Percentiles rank a stretch among this genome's conserved stretches.
phyloP scores from a whole-genome alignment of 2,329 filamentous ascomycete species.

The Botrytis aclada region DNA sequence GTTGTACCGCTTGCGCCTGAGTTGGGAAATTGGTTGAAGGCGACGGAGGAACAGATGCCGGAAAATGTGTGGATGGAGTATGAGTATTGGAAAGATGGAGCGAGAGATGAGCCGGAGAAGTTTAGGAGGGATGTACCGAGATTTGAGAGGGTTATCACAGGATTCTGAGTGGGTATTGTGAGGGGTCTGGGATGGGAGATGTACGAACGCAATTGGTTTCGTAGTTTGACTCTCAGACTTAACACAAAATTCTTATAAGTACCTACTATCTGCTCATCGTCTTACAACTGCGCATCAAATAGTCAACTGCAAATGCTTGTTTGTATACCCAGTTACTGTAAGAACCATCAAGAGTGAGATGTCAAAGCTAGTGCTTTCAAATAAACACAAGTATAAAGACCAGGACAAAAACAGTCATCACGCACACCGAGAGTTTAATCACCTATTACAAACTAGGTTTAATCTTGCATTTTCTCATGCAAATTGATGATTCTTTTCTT shows the following conservation, averaged over 20 bases:
- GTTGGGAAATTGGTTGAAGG: conserved; percentile 55
- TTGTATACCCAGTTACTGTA: neutral
- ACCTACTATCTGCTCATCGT: neutral
- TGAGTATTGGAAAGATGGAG: conserved; percentile 59
- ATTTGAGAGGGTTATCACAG: conserved; percentile 22
- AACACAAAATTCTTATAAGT: neutral
- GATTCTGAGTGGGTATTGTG: neutral
- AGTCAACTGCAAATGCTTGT: neutral
- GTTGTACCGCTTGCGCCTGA: conserved; percentile 58
- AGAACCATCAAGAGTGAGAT: neutral
- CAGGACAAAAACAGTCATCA: no score
- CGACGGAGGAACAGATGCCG: conserved; percentile 62
- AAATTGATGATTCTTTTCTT: neutral
- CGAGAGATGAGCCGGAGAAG: conserved; percentile 31
- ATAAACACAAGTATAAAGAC: no score
- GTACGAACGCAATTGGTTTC: neutral
- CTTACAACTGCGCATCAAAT: neutral
- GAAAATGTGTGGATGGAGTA: conserved; percentile 66
- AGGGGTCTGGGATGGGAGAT: neutral
- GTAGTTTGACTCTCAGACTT: neutral
- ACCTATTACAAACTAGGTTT: neutral
- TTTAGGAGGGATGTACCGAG: conserved; percentile 22
- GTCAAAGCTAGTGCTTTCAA: neutral
- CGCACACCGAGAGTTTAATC: neutral
- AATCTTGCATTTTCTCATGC: neutral